Evolutionary conservation across 331 rosid genomes (phyloP), one percentile per base, ranked within the genome.

Genomic region (Pyrus hybrid): DNA sequence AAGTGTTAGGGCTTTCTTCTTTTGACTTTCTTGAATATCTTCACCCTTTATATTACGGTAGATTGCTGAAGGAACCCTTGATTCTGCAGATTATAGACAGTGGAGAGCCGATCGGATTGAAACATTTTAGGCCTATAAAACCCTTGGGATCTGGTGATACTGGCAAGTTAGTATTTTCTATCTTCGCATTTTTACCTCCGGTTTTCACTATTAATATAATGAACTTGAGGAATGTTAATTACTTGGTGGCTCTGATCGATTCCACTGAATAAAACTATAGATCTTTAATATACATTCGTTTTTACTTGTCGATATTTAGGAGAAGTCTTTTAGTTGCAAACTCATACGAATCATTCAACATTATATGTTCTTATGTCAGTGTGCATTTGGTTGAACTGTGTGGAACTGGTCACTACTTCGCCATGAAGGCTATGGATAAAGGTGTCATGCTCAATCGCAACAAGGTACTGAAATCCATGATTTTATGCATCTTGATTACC

Each of bases 361-460:
- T 13, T 62, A 13, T 25, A 3, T 62, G 20, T 62, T 17, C 67
- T 64, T 30, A 77, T 89, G 83, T 66, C 87, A 94, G 97, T 66
- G 97, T 95, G 83, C 99, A 95, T 84, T 82, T 95, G 81, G 99
- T 95, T 73, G 97, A 95, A 84, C 84, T 95, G 68, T 60, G 83
- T 57, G 99, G 91, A 83, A 89, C 89, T 41, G 92, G 82, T 67
- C 91, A 82, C 62, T 71, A 69, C 77, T 95, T 92, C 69, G 97
- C 99, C 63, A 95, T 95, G 99, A 95, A 95, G 82, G 97, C 99
- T 63, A 95, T 95, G 99, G 99, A 95, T 72, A 95, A 95, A 80
- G 62, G 84, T 37, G 82, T 89, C 64, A 92, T 95, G 97, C 97
- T 95, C 76, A 95, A 89, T 78, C 96, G 99, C n/a, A 95, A 95